Conservation (phyloP, 2,329 filamentous ascomycete species). For the Hymenoscyphus albidus region DNA sequence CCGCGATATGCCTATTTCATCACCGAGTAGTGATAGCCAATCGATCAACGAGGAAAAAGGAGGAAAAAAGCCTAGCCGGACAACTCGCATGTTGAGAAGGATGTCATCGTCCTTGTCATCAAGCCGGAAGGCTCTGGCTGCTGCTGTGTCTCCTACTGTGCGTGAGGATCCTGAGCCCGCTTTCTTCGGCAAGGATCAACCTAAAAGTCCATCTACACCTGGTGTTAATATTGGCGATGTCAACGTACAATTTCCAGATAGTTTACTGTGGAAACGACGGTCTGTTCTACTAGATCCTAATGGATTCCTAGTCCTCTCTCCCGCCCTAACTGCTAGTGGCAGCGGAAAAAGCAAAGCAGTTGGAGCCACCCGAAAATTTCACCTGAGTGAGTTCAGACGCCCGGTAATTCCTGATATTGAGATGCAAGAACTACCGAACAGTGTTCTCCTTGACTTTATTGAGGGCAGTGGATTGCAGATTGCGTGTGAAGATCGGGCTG, state of each 20-base stretch:
- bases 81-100: slow-evolving; percentile 55
- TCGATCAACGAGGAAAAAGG: slow-evolving; percentile 46
- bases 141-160: slow-evolving; percentile 35
- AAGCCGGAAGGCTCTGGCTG: slow-evolving; percentile 38
- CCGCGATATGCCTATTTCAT: slow-evolving; percentile 34
- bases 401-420: slow-evolving; percentile 87
- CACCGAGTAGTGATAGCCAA: slow-evolving; percentile 39
- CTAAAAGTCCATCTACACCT: slow-evolving; percentile 36
- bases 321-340: slow-evolving; percentile 53
- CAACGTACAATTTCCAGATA: slow-evolving; percentile 96
- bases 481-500: slow-evolving; percentile 58
- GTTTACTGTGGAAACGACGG: slow-evolving; percentile 91
- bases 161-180: slow-evolving; percentile 38
- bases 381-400: slow-evolving; percentile 75
- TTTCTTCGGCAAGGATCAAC: slow-evolving; percentile 31
- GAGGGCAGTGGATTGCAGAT: slow-evolving; percentile 62
- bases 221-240: slow-evolving; percentile 61
- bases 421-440: slow-evolving; percentile 87
- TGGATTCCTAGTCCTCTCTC: slow-evolving; percentile 77
- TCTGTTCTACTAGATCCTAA: slow-evolving; percentile 80
- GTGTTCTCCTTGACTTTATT: slow-evolving; percentile 60
- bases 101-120: slow-evolving; percentile 57
- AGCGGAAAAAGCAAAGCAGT: slow-evolving; percentile 42
- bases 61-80: slow-evolving; percentile 47
- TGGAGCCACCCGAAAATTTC: slow-evolving; percentile 70